Evolutionary conservation across 129 eudicot genomes (phyloP).

Genomic region (Centella asiatica): DNA sequence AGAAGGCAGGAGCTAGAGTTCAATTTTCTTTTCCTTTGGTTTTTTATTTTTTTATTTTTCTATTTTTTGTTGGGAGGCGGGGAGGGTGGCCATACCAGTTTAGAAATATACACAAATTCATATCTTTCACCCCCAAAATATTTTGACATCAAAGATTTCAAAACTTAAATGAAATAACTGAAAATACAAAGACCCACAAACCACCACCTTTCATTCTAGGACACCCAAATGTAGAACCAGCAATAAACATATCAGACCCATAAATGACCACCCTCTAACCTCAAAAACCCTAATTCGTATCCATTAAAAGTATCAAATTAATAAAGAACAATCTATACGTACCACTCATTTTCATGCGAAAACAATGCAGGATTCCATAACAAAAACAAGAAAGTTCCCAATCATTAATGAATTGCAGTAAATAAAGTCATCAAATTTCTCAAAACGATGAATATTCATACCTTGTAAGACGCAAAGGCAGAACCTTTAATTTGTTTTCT

Average conservation of each 20-base stretch:
- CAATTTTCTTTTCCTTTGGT: not conserved
- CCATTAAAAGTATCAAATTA: not conserved
- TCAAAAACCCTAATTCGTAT: constrained; percentile 35
- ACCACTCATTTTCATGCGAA: not conserved
- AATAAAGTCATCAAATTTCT: constrained; percentile 24
- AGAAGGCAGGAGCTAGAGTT: constrained; percentile 14
- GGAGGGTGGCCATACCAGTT: not conserved
- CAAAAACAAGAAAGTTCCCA: constrained; percentile 20
- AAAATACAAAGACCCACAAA: too few species aligned
- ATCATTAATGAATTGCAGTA: constrained; percentile 24
- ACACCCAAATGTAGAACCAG: constrained; percentile 12
- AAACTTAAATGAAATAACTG: not conserved
- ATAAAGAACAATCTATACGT: not conserved
- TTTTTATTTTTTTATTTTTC: too few species aligned
- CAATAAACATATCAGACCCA: constrained; percentile 4
- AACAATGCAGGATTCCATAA: constrained; percentile 10
- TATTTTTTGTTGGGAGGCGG: too few species aligned
- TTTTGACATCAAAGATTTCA: constrained; percentile 1
- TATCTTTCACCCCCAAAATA: not conserved
- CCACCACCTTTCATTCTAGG: constrained; percentile 18
- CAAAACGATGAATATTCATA: constrained; percentile 32
- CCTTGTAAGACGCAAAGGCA: constrained; percentile 17
- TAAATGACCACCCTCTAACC: constrained; percentile 13
- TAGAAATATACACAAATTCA: too few species aligned
- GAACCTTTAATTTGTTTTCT: constrained; percentile 28